Evolutionary conservation across 805 yeast species (phyloP), one percentile per base, ranked within the genome.

Genomic region (Wickerhamia fluorescens): DNA sequence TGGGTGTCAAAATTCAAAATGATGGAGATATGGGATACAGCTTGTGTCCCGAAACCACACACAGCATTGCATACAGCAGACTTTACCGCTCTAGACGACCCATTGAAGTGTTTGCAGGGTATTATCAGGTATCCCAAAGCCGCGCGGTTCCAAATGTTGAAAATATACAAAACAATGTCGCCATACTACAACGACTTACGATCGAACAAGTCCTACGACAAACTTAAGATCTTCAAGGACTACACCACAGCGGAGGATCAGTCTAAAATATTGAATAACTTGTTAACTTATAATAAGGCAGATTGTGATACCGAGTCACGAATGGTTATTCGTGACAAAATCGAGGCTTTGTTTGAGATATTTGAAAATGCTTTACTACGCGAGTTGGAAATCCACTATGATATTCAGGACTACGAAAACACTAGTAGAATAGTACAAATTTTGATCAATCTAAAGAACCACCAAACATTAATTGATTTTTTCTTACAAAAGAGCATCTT

Each of bases 281-380:
- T 73, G 9, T 41, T 55, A 32, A 46, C 47, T 24, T 71, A 60
- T 44, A 59, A 68, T 15, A 43, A 42, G 22, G 45, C 60, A 7
- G 68, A 47, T 38, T 49, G 40, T 23, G 40, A 45, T 26, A 57
- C 45, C 42, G 57, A 36, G 24, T 45, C 51, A 10, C 42, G 55
- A 41, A 45, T 34, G 32, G 31, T 37, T 27, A 57, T 43, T 35
- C 58, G 47, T 41, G 64, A 47, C 42, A 68, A 73, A 35, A 52
- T 80, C 26, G 67, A 65, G 20, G 64, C 80, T 3, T 60, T 78
- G 8, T 50, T 75, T 21, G 89, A 80, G 43, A 60, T 83, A 12
- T 83, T 85, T 46, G 78, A 80, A 23, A 79, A 71, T 46, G 83
- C 92, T 0, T 65, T 81, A 6, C 49, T 84, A 10, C 53, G 74